Conservation (phyloP, 2,329 filamentous ascomycete genomes). For the Colletotrichum tropicicola region DNA sequence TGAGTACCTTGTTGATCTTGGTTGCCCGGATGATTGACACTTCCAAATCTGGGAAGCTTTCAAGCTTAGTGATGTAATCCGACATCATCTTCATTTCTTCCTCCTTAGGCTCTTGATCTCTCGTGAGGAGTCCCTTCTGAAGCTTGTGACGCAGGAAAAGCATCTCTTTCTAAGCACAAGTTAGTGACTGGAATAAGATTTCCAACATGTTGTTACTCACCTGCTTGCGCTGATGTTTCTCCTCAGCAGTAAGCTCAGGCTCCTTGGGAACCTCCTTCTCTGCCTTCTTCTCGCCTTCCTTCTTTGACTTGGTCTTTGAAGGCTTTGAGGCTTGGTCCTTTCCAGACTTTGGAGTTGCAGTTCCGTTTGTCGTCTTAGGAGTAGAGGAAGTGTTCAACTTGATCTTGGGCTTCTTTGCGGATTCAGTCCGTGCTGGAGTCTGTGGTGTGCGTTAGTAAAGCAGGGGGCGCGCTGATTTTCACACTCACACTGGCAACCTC, state of each 20-base stretch:
- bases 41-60: constrained; percentile 82
- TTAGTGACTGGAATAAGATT: constrained; percentile 41
- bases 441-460: constrained; percentile 35
- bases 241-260: constrained; percentile 65
- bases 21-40: constrained; percentile 88
- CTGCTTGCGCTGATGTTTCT: constrained; percentile 68
- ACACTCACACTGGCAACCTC: constrained; percentile 63
- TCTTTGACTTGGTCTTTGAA: constrained; percentile 63
- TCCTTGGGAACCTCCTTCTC: constrained; percentile 63
- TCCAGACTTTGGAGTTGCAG: constrained; percentile 60
- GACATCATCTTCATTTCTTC: constrained; percentile 84
- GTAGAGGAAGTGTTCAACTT: constrained; percentile 72
- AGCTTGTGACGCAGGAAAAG: constrained; percentile 93
- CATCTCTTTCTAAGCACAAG: constrained; percentile 71
- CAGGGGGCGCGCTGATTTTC: neutral
- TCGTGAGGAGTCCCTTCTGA: constrained; percentile 90
- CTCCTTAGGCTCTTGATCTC: constrained; percentile 85
- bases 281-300: constrained; percentile 64
- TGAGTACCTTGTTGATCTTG: constrained; percentile 99
- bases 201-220: constrained; percentile 43
- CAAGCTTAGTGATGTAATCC: constrained; percentile 81
- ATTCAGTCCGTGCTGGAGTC: constrained; percentile 67
- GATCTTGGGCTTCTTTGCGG: constrained; percentile 75
- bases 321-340: constrained; percentile 65
- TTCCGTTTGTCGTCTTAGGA: constrained; percentile 74